phyloP scores from a whole-genome alignment of 2,329 filamentous ascomycete genomes.

The Colletotrichum zoysiae region DNA sequence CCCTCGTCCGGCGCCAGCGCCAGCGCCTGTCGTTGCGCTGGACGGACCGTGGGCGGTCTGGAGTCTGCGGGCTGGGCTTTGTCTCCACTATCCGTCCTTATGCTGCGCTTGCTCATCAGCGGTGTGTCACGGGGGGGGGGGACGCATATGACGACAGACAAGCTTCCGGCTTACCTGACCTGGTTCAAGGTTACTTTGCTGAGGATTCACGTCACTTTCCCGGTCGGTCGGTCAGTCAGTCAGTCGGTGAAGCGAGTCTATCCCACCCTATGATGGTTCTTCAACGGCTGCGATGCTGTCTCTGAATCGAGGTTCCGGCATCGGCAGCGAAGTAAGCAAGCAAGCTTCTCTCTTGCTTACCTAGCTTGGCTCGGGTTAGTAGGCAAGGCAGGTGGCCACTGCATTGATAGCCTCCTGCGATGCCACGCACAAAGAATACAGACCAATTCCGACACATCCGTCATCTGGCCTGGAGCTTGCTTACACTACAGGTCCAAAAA shows the following conservation, averaged over 20 bases:
- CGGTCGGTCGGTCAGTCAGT: neutral
- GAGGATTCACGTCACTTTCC: neutral
- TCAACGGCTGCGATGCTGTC: slow-evolving; percentile 14
- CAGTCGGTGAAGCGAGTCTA: neutral
- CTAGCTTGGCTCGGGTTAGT: too few relatives aligned
- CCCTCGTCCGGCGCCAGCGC: slow-evolving; percentile 12
- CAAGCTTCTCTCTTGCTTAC: neutral
- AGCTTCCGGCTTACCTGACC: slow-evolving; percentile 11
- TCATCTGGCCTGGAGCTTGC: neutral
- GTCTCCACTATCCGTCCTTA: slow-evolving; percentile 13
- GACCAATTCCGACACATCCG: neutral
- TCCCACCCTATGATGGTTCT: neutral
- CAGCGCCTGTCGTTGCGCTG: slow-evolving; percentile 23
- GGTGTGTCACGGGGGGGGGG: slow-evolving; percentile 27
- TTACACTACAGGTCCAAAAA: slow-evolving; percentile 31
- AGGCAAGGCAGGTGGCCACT: too few relatives aligned
- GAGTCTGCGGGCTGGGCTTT: slow-evolving; percentile 11
- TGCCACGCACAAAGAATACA: neutral
- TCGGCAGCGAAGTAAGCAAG: neutral
- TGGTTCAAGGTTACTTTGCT: slow-evolving; percentile 2
- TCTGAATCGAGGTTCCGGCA: neutral
- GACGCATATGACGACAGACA: slow-evolving; percentile 39
- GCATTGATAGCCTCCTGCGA: neutral
- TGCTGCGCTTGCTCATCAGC: slow-evolving; percentile 36
- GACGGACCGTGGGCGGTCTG: slow-evolving; percentile 16